Evolutionary conservation across 371 early-diverging fungal species (phyloP), one percentile per base, ranked within the genome.

Genomic region (Mortierella sp.): DNA sequence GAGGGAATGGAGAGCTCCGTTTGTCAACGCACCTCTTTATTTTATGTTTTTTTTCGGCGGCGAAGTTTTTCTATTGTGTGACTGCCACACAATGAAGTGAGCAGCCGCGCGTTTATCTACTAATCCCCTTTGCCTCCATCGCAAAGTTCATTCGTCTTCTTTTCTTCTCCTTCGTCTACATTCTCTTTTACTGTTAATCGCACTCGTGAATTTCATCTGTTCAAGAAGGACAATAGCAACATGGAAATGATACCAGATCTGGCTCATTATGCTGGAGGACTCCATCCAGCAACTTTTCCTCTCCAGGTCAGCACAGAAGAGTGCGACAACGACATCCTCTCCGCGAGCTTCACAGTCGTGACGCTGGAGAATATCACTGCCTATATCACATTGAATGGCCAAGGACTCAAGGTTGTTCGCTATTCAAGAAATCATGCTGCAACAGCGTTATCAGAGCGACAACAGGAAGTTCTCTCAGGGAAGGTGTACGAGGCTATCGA

Each of bases 401-500:
- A 58, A 30, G 75, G 75, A 1, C 68, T 75, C 31, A 39, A 28
- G 8, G 57, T 64, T n/a, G 0, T 63, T 0, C 26, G 54, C n/a
- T 48, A 32, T 30, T 60, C 60, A 1, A 34, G 37, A 34, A 7
- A 34, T 1, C 37, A 34, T 39, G 26, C 52, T 0, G 7, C 53
- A 6, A 28, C 11, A n/a, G 2, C 21, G 4, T 15, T 54, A 4
- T 51, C 49, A 15, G 42, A 15, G 23, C 50, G 69, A 28, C 75
- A 75, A 24, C 55, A 64, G 28, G 60, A 64, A 28, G 75, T 64
- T 14, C 11, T 54, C 15, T 67, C 61, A 14, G 75, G 75, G 6
- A 24, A 30, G 17, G 39, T 56, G 3, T 75, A 68, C 30, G 75
- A 75, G 27, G 68, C 75, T 12, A 75, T 75, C 7, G 75, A 75